Evolutionary conservation across 306 rosid genomes (phyloP).

Genomic region (Albizia julibrissin): DNA sequence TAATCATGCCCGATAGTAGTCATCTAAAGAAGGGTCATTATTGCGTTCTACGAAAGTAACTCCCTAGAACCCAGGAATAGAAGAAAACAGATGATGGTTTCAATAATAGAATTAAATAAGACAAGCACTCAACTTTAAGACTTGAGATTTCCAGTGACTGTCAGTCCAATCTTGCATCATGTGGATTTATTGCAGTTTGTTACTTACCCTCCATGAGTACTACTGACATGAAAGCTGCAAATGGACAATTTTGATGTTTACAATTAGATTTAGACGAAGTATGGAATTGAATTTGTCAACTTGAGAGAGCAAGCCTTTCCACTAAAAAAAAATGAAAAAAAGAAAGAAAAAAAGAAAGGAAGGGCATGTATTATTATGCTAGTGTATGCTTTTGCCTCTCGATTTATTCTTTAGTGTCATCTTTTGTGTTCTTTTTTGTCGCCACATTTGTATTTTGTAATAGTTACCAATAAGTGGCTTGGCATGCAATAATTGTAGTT

Average conservation of each 20-base stretch:
- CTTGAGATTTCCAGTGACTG: background rate
- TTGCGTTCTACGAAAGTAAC: background rate
- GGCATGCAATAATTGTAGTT: constrained; percentile 14
- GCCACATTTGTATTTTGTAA: constrained; percentile 18
- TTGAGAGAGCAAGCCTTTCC: constrained; percentile 5
- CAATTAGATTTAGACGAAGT: background rate
- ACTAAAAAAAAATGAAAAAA: background rate
- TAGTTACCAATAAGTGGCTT: constrained; percentile 7
- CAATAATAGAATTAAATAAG: background rate
- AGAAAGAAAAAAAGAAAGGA: no score
- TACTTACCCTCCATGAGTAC: background rate
- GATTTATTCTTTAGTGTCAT: background rate
- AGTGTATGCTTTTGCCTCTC: background rate
- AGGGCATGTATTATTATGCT: background rate
- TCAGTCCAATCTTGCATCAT: background rate
- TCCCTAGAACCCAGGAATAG: background rate
- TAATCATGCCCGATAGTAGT: no score
- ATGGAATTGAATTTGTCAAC: background rate
- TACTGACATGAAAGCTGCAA: background rate
- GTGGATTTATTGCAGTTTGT: background rate
- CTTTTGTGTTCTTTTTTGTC: background rate
- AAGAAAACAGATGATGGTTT: background rate
- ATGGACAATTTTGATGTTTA: constrained; percentile 21
- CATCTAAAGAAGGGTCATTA: background rate
- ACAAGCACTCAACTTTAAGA: background rate